Evolutionary conservation across 2,329 filamentous ascomycete species (phyloP).

Genomic region (Penicillium thymicola): DNA sequence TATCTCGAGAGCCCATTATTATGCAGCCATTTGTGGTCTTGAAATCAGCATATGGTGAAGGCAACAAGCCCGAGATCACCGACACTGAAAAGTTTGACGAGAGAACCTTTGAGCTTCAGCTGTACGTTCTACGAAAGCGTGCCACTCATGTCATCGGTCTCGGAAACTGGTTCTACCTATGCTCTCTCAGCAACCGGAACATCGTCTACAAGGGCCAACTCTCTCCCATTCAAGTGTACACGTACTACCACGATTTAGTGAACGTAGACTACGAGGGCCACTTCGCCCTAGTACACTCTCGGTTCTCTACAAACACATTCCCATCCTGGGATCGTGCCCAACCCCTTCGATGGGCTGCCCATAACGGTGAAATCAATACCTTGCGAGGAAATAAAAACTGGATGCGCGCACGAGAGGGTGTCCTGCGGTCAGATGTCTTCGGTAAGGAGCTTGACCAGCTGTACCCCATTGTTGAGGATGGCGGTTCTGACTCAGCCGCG

Average conservation of each 20-base stretch:
- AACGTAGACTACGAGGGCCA: conserved; percentile 97
- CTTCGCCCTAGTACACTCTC: conserved; percentile 93
- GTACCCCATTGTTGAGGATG: conserved; percentile 94
- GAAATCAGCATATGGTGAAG: conserved; percentile 76
- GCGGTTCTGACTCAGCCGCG: conserved; percentile 92
- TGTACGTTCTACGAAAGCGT: conserved; percentile 92
- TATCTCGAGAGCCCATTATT: conserved; percentile 91
- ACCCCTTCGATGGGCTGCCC: conserved; percentile 91
- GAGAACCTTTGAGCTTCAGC: conserved; percentile 82
- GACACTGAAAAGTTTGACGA: conserved; percentile 81
- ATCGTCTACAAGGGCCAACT: conserved; percentile 99
- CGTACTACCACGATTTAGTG: conserved; percentile 95
- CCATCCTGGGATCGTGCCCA: conserved; percentile 97
- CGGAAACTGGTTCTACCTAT: conserved; percentile 98
- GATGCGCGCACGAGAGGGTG: conserved; percentile 96
- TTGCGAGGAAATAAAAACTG: conserved; percentile 98
- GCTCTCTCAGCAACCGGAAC: conserved; percentile 94
- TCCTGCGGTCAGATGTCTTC: conserved; percentile 89
- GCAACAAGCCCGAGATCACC: conserved; percentile 71
- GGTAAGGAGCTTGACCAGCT: conserved; percentile 85
- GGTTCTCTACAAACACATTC: conserved; percentile 98
- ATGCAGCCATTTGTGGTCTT: conserved; percentile 94
- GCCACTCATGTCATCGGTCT: conserved; percentile 91
- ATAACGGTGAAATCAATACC: conserved; percentile 99
- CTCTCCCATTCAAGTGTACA: conserved; percentile 90